Evolutionary conservation across 345 rosid genomes (phyloP).

Genomic region (Abelmoschus esculentus): DNA sequence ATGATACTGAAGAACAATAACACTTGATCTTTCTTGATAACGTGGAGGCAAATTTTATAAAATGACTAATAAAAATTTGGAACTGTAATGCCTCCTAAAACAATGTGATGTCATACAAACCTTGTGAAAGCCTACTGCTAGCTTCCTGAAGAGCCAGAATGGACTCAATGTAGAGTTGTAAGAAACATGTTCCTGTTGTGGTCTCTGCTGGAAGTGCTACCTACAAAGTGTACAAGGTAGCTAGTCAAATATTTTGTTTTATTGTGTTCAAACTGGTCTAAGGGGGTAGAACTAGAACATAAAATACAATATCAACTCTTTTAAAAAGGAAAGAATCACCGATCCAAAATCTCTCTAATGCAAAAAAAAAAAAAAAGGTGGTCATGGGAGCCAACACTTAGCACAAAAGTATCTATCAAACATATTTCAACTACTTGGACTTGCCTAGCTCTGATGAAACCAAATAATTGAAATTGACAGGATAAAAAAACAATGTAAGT

Average conservation of each 20-base stretch:
- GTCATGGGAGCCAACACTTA: neutral
- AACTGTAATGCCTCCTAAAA: neutral
- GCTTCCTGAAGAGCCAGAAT: constrained; percentile 88
- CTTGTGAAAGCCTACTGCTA: constrained; percentile 53
- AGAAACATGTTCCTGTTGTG: constrained; percentile 77
- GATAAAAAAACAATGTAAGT: neutral
- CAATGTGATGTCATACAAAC: constrained; percentile 24
- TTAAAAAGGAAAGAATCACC: neutral
- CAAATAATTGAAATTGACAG: constrained; percentile 1
- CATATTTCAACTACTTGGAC: neutral
- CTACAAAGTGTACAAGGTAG: constrained; percentile 29
- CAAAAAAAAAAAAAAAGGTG: too few relatives aligned
- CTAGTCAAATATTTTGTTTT: constrained; percentile 5
- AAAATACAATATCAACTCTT: neutral
- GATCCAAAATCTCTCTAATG: neutral
- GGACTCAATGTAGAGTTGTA: constrained; percentile 71
- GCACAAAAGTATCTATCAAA: neutral
- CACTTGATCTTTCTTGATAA: neutral
- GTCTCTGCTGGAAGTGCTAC: constrained; percentile 93
- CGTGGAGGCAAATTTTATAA: neutral
- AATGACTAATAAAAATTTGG: neutral
- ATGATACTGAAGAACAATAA: neutral
- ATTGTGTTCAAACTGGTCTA: neutral
- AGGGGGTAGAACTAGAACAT: neutral
- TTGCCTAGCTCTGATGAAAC: neutral